Evolutionary conservation across 2,329 filamentous ascomycete species (phyloP), one percentile per base, ranked within the genome.

Genomic region (Cladosporium sp.): DNA sequence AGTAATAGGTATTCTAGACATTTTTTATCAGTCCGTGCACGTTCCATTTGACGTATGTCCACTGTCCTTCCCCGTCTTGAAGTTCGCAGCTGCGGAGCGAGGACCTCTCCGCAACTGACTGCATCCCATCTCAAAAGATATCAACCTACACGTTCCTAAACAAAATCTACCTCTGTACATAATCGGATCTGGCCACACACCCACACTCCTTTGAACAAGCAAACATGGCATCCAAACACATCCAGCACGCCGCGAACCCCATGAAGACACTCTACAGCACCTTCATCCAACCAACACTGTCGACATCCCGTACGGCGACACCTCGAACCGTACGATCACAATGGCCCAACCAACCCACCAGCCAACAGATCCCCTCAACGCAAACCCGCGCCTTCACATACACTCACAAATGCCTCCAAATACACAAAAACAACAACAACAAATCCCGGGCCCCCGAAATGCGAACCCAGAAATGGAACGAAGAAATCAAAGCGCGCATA

Each of bases 401-500:
- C 49, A 16, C 11, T 27, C 52, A n/a, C 20, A 50, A 55, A 12
- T 63, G 60, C 40, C 49, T 53, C n/a, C 57, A 58, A 45, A 50
- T 45, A 16, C 62, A 54, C 57, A 61, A 55, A 18, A 54, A 50
- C 12, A 38, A 12, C 39, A 40, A 7, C 19, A 29, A 29, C 33
- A 20, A 61, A 59, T 13, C 35, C 27, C 48, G 43, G n/a, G n/a
- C n/a, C n/a, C 29, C 41, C 13, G 62, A 67, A 47, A 61, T 68
- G 54, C 66, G 70, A 49, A 68, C 63, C 33, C 69, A 66, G 9
- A 61, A 69, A 30, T 69, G 69, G 61, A 71, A 83, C 68, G 57
- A 69, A 13, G 72, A 75, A 42, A 82, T 83, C 59, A 56, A 55
- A 6, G 67, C 68, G 32, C 63, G 68, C 7, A 55, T 60, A 12